Conservation (phyloP, 129 eudicot species). For the Flaveria robusta region DNA sequence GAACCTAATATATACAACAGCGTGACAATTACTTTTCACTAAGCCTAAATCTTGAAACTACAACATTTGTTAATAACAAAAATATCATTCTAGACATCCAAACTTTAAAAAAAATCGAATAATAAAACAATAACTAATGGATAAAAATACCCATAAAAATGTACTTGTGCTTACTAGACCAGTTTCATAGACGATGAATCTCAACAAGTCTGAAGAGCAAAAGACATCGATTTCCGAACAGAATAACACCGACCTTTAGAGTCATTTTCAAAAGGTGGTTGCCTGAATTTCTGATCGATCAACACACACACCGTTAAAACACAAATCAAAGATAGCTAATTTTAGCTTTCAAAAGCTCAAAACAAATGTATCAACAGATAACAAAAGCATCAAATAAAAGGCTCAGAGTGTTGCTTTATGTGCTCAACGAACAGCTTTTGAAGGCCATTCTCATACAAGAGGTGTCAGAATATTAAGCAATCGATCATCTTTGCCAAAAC, state of each 20-base stretch:
- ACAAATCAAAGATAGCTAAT: too few species aligned
- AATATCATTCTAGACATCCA: too few species aligned
- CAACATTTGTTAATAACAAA: too few species aligned
- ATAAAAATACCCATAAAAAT: not conserved
- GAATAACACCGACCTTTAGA: constrained; percentile 37
- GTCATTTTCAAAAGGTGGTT: constrained; percentile 24
- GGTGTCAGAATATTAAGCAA: constrained; percentile 41
- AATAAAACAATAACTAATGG: not conserved
- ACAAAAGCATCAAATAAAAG: not conserved
- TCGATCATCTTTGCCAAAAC: constrained; percentile 19
- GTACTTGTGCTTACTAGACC: constrained; percentile 42
- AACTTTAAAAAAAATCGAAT: not conserved
- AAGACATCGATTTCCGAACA: constrained; percentile 32
- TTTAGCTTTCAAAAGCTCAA: too few species aligned
- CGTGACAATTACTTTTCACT: too few species aligned
- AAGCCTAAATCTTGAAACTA: too few species aligned
- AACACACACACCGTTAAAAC: not conserved
- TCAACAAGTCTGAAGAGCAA: constrained; percentile 48
- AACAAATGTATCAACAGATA: too few species aligned
- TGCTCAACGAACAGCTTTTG: constrained; percentile 31
- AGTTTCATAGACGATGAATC: constrained; percentile 26
- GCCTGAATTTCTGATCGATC: constrained; percentile 38
- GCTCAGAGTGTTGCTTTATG: constrained; percentile 37
- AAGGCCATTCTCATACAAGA: constrained; percentile 38
- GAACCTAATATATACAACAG: too few species aligned